Evolutionary conservation across 2,329 filamentous ascomycete genomes (phyloP).

Genomic region (Arthrinium puccinioides): DNA sequence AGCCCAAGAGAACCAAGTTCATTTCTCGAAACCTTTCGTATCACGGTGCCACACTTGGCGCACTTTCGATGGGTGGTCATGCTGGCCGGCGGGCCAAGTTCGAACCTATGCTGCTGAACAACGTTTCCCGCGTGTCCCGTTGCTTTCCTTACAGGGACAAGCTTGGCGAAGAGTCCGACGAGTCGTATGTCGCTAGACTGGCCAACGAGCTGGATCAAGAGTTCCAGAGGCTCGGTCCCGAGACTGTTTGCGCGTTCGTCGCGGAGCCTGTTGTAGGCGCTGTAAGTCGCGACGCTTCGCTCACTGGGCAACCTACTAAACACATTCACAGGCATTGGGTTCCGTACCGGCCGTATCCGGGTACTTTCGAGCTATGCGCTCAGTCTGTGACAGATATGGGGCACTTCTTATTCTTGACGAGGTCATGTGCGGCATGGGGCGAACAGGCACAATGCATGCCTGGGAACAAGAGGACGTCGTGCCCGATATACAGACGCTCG

Average conservation of each 20-base stretch:
- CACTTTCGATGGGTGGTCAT: slow-evolving; percentile 59
- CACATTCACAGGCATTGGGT: slow-evolving; percentile 38
- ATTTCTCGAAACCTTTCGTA: slow-evolving; percentile 63
- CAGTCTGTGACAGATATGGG: slow-evolving; percentile 63
- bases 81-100: slow-evolving; percentile 52
- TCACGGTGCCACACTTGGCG: slow-evolving; percentile 64
- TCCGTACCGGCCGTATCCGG: slow-evolving; percentile 59
- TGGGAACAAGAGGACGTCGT: slow-evolving; percentile 52
- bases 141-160: slow-evolving; percentile 60
- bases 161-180: slow-evolving; percentile 41
- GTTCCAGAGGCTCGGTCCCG: slow-evolving; percentile 55
- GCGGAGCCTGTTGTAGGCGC: slow-evolving; percentile 69
- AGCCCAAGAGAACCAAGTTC: slow-evolving; percentile 53
- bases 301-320: not conserved
- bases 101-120: slow-evolving; percentile 50
- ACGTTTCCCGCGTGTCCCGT: slow-evolving; percentile 55
- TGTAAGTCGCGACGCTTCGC: slow-evolving; percentile 31
- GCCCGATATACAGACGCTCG: slow-evolving; percentile 60
- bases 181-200: slow-evolving; percentile 53
- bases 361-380: slow-evolving; percentile 62
- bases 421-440: slow-evolving; percentile 63
- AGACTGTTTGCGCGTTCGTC: slow-evolving; percentile 64
- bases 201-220: slow-evolving; percentile 59
- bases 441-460: slow-evolving; percentile 51
- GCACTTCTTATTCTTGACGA: slow-evolving; percentile 75